A percentile compares a stretch with the other conserved stretches of the same genome.
phyloP scores from a whole-genome alignment of 257 asterid genomes.

The Fraxinus cuspidata region DNA sequence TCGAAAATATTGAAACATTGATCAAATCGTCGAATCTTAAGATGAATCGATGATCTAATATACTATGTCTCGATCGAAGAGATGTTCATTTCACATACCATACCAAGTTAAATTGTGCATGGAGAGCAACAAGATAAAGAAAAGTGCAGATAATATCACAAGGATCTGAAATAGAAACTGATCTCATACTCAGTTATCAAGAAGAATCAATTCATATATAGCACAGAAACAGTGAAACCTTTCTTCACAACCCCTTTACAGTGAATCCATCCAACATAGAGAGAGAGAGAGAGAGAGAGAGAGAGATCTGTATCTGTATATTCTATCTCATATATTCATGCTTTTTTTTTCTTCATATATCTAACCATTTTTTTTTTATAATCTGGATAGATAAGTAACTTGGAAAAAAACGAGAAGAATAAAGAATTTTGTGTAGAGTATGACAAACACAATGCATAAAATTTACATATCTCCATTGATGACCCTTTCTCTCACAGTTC shows the following conservation, averaged over 20 bases:
- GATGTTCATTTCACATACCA: no score
- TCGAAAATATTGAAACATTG: background rate
- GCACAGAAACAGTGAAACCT: background rate
- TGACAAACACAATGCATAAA: no score
- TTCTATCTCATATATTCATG: background rate
- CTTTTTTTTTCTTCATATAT: background rate
- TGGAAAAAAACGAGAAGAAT: background rate
- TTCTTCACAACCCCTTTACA: background rate
- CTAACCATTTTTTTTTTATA: background rate
- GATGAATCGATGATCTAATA: no score
- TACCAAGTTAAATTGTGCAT: no score
- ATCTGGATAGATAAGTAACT: conserved; percentile 12
- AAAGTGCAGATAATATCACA: no score
- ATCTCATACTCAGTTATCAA: no score
- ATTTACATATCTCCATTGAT: no score
- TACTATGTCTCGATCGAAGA: no score
- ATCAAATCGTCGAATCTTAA: background rate
- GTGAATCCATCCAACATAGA: no score
- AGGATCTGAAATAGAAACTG: background rate
- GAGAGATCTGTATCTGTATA: background rate
- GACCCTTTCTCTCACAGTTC: conserved; percentile 49
- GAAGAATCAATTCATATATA: background rate
- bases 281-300: background rate
- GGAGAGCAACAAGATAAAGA: no score
- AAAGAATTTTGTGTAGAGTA: background rate